Percentiles rank a stretch among this genome's conserved stretches.
These are phyloP conservation scores for Barnettozyma sp. DNA, from an alignment of 805 yeast genomes.

Conservation along the genomic window DNA sequence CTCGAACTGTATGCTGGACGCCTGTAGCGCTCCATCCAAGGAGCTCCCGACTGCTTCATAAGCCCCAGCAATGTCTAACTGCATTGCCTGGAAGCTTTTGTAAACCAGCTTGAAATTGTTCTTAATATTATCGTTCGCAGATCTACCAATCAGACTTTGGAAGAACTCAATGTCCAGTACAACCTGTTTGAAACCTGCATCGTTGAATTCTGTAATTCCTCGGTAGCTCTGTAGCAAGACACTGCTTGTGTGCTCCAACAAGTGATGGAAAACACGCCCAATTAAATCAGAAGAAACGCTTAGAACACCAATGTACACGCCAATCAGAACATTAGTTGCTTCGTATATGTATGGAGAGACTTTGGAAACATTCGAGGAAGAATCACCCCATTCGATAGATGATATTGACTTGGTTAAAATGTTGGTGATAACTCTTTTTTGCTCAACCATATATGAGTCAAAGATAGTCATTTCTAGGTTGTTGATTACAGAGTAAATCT, in stretches of 20 bases:
- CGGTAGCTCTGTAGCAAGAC: constrained; percentile 33
- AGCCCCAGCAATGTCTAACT: constrained; percentile 9
- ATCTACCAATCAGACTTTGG: constrained; percentile 25
- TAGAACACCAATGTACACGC: constrained; percentile 44
- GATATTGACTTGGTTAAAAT: constrained; percentile 36
- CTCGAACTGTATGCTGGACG: constrained; percentile 19
- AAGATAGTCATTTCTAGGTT: constrained; percentile 48
- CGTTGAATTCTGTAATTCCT: constrained; percentile 38
- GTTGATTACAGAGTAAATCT: constrained; percentile 38
- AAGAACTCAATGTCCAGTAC: constrained; percentile 50
- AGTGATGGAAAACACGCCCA: constrained; percentile 37
- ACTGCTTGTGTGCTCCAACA: constrained; percentile 34
- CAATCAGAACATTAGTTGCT: constrained; percentile 40
- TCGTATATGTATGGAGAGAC: constrained; percentile 44
- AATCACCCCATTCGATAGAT: constrained; percentile 36
- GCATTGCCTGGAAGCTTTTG: constrained; percentile 11
- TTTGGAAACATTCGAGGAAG: constrained; percentile 28
- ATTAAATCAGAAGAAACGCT: constrained; percentile 43
- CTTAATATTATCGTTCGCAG: constrained; percentile 8
- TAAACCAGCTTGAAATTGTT: constrained; percentile 21
- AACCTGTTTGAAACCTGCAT: constrained; percentile 43
- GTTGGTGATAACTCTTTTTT: constrained; percentile 34
- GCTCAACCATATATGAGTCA: constrained; percentile 43
- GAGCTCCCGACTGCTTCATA: constrained; percentile 13
- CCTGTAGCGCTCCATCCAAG: constrained; percentile 15